Base-by-base conservation (phyloP, 2,329 filamentous ascomycete genomes). In the Cytospora schulzeri region DNA sequence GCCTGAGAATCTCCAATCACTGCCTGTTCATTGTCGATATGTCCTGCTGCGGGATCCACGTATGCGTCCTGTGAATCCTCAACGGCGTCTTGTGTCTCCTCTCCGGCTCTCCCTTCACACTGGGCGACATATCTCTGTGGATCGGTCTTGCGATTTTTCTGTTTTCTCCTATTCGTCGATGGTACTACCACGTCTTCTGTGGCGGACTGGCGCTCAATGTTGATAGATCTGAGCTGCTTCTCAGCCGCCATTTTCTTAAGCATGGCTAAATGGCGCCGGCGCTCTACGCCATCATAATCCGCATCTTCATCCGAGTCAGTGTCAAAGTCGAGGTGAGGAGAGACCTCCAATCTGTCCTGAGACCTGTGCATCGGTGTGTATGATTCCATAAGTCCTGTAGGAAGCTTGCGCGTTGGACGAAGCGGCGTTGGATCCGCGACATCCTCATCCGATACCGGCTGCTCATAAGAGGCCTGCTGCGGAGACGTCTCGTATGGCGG, bases 291-390 rank as follows among this genome's bases (percentile, higher is more conserved):
- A 4, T 71, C 73, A 3, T 71, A 70, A 22, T 65, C 69, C 0
- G 66, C 66, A 55, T 76, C 76, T 1, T 60, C 56, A 17, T 69
- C 60, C 14, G 67, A 68, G 17, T 53, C 61, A 15, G 22, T 26
- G 9, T 55, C 62, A 19, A 58, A 50, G 5, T 64, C 59, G 1
- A 68, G 69, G 11, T 56, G 52, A 15, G 52, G 38, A 31, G 60
- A 62, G 8, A 63, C 68, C 26, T 71, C 69, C 11, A 73, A 66
- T 35, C 79, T 74, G 67, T 81, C 76, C 57, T 83, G 81, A 0
- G 81, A 83, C 57, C 78, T 74, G 52, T 75, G 73, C 78, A 81
- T 79, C 1, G 78, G 77, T 66, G 80, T 80, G 63, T 83, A 83
- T 24, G 77, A 74, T 4, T 72, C 72, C 52, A 78, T 74, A 0